Base-by-base conservation (phyloP, 1,139 yeast species). In the Saccharomyces hybrid region DNA sequence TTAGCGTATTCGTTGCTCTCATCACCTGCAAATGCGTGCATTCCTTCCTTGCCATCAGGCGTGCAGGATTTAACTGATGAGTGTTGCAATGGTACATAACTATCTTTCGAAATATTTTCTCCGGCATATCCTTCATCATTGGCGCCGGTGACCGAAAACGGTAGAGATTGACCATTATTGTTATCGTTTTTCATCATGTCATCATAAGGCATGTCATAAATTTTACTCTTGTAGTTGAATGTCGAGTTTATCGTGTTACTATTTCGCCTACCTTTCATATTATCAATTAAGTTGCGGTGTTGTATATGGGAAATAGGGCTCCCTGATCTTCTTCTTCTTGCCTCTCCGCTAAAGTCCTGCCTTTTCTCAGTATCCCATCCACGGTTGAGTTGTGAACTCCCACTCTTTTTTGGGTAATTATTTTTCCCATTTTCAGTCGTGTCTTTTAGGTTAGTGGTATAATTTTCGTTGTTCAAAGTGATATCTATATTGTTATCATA, bases 201-300 rank as follows among this genome's bases (percentile, higher is more conserved):
- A 31, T 55, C 42, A 14, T 55, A 52, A 12, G 53, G 46, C 21
- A 60, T 53, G 48, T 60, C 62, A 42, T 60, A 60, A 12, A 29
- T 38, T 48, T 55, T 53, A 52, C 62, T 60, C 52, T 59, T 55
- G 54, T 56, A 60, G 27, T 57, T 58, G 46, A 60, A 60, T 1
- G 56, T 51, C 4, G 56, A 41, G 3, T 41, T 28, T 5, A 29
- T 49, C 12, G 50, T 51, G n/a, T n/a, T 50, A 28, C 26, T 54
- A 11, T 47, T 16, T 12, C 19, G 38, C 6, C 42, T 27, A 8
- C 14, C 24, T 16, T 38, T 38, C 44, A 38, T 19, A 38, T 19
- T 38, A 38, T 38, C 44, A 19, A 38, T 38, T 11, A 38, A 2
- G 26, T 38, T 38, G 7, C 44, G 26, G 26, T 38, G 44, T 38